Base-by-base conservation (phyloP, 306 rosid genomes). In the Rosa multiflora region DNA sequence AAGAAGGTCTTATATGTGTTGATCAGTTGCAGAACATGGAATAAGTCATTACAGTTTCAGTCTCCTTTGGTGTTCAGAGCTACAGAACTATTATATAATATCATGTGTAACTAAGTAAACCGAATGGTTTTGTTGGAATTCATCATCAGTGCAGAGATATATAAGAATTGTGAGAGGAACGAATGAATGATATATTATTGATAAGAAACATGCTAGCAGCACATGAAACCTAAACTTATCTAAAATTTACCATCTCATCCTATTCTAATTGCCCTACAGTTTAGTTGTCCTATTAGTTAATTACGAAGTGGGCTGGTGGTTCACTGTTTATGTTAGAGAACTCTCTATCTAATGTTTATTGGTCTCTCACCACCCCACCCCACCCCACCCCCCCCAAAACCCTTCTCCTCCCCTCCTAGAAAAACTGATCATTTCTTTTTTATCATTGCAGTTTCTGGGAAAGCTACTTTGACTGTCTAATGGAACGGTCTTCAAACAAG, bases 361-460 rank as follows among this genome's bases (percentile, higher is more conserved):
- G 18, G 61, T 49, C 37, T 7, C 7, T 21, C 15, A 23, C 51
- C 75, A 59, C 32, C 12, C 43, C 10, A 26, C 29, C 29, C 29
- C 29, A 0, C 29, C 29, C 29, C 29, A 0, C 29, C 29, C 29
- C 29, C 29, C 29, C 29, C 29, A 0, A 26, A 26, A 26, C 29
- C 29, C 29, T 26, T 26, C 29, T 26, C 29, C 29, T 26, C 29
- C 29, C 29, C 29, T 26, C 29, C 29, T 20, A 53, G 23, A 21
- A 49, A 26, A 70, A 71, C 7, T 44, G 56, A 26, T 71, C 13
- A 3, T 67, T 43, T 15, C n/a, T n/a, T 5, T 6, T 69, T 43
- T 55, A 52, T 73, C 66, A 43, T 74, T 73, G 81, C 90, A 95
- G 99, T 76, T 93, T 95, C 82, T 26, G 29, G 29, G 29, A 26